Conservation (phyloP, 2,329 filamentous ascomycete genomes). For the Pyricularia pennisetigena region DNA sequence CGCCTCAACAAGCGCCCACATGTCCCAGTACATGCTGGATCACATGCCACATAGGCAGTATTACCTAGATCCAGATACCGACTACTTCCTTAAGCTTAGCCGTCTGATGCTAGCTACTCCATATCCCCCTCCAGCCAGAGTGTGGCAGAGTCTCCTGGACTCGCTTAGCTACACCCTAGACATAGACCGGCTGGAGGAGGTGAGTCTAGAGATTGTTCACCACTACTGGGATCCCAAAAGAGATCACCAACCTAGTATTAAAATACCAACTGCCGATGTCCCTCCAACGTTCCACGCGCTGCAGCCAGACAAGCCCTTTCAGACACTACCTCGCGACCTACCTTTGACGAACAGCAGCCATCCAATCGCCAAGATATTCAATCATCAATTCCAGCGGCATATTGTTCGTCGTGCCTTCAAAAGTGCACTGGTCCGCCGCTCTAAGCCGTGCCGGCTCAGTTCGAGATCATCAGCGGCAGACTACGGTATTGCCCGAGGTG, state of each 20-base stretch:
- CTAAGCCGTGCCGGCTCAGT: not conserved
- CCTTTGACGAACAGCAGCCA: slow-evolving; percentile 29
- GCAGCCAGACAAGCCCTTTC: slow-evolving; percentile 19
- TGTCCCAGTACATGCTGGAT: slow-evolving; percentile 19
- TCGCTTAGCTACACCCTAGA: slow-evolving; percentile 32
- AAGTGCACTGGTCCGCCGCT: slow-evolving; percentile 17
- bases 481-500: slow-evolving; percentile 19
- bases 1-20: slow-evolving; percentile 14
- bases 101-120: slow-evolving; percentile 26
- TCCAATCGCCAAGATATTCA: slow-evolving; percentile 37
- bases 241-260: slow-evolving; percentile 23
- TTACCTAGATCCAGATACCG: slow-evolving; percentile 10
- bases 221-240: slow-evolving; percentile 20
- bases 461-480: slow-evolving; percentile 6
- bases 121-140: slow-evolving; percentile 27
- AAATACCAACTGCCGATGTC: slow-evolving; percentile 33
- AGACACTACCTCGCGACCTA: slow-evolving; percentile 29
- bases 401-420: slow-evolving; percentile 38
- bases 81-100: slow-evolving; percentile 23
- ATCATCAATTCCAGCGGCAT: slow-evolving; percentile 23
- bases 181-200: slow-evolving; percentile 32
- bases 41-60: slow-evolving; percentile 16
- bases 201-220: slow-evolving; percentile 31
- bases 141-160: slow-evolving; percentile 33
- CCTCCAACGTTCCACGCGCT: slow-evolving; percentile 20